phyloP scores from a whole-genome alignment of 2,329 filamentous ascomycete genomes.

The Helotiales sp. region DNA sequence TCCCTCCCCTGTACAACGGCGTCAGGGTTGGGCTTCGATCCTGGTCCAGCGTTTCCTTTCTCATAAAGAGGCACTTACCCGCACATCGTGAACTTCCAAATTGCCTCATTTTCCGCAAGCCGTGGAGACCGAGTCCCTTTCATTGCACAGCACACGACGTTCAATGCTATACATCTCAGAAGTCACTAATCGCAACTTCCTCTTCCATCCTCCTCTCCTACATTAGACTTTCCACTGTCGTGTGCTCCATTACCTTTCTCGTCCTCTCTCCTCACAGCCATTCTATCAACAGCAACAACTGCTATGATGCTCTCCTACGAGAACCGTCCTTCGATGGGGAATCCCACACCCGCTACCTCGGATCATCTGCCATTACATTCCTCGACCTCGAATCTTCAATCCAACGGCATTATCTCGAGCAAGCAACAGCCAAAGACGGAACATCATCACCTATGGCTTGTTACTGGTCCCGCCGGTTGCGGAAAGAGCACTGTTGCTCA shows the following conservation, averaged over 20 bases:
- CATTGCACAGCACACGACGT: background rate
- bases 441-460: slow-evolving; percentile 73
- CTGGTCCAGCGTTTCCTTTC: background rate
- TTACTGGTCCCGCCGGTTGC: slow-evolving; percentile 77
- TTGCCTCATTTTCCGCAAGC: slow-evolving; percentile 19
- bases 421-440: slow-evolving; percentile 23
- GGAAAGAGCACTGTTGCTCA: slow-evolving; percentile 77
- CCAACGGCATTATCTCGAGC: slow-evolving; percentile 16
- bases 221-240: slow-evolving; percentile 9
- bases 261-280: background rate
- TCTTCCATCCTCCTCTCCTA: slow-evolving; percentile 2
- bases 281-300: background rate
- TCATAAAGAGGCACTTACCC: slow-evolving; percentile 14
- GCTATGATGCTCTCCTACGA: slow-evolving; percentile 34
- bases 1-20: background rate
- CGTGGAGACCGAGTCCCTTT: background rate
- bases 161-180: slow-evolving; percentile 10
- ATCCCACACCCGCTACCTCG: slow-evolving; percentile 24
- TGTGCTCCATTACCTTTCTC: slow-evolving; percentile 4
- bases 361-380: slow-evolving; percentile 29
- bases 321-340: slow-evolving; percentile 28
- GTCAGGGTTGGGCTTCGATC: background rate
- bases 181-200: slow-evolving; percentile 2
- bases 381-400: slow-evolving; percentile 17
- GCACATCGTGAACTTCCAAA: slow-evolving; percentile 18